Percentiles rank a stretch among this genome's conserved stretches.
Conservation (phyloP, 2,329 filamentous ascomycete species). For the Cryoendolithus antarcticus region DNA sequence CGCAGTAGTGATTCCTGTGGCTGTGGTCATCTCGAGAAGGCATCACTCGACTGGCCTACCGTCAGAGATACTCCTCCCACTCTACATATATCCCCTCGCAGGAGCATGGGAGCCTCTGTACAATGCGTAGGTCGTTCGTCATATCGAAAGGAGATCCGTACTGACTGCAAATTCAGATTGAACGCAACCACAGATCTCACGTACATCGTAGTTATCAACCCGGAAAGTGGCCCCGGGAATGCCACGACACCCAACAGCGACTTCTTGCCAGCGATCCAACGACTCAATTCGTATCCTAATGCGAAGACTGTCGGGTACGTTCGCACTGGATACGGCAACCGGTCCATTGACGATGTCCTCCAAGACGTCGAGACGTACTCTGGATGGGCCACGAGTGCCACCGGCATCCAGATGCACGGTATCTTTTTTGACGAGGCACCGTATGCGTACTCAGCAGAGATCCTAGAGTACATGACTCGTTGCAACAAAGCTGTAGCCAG, state of each 20-base stretch:
- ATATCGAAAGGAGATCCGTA: too few species aligned
- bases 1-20: constrained; percentile 9
- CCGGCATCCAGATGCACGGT: constrained; percentile 10
- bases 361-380: constrained; percentile 15
- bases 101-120: constrained; percentile 11
- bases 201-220: constrained; percentile 14
- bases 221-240: constrained; percentile 11
- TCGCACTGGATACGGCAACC: constrained; percentile 12
- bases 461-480: constrained; percentile 5
- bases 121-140: constrained; percentile 7
- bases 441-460: constrained; percentile 5
- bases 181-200: constrained; percentile 8
- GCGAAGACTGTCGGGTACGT: constrained; percentile 18
- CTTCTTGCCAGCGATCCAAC: constrained; percentile 15
- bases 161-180: constrained; percentile 1
- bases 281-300: constrained; percentile 16
- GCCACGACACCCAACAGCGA: constrained; percentile 11
- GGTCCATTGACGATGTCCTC: constrained; percentile 9
- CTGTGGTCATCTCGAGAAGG: constrained; percentile 7
- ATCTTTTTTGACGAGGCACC: constrained; percentile 19
- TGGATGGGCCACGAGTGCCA: constrained; percentile 12
- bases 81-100: constrained; percentile 11
- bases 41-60: constrained; percentile 6
- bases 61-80: constrained; percentile 8
- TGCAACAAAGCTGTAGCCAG: constrained; percentile 10